Evolutionary conservation across 495 filamentous ascomycete genomes (phyloP), one percentile per base, ranked within the genome.

Genomic region (Podospora anserina): DNA sequence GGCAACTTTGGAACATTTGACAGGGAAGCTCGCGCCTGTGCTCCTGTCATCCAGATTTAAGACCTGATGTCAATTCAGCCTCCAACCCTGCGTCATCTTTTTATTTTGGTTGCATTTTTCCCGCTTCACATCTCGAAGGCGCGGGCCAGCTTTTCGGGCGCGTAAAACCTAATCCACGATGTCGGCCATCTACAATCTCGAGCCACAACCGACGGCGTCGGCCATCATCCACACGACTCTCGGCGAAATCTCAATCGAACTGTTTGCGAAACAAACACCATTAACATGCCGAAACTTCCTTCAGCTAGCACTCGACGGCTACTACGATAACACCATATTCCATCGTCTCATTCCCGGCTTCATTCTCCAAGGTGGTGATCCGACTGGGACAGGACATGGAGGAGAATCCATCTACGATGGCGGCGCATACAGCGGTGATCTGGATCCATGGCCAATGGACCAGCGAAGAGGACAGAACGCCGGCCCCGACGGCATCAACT

Each of bases 221-320:
- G 92, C 91, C 60, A 87, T 97, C 71, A 85, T 99, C 57, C 87
- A 93, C 77, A 99, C 95, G 5, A 96, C 92, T 27, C 82, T 90
- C 61, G 95, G 95, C 78, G 92, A 96, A 68, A 84, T 99, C 70
- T 85, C 89, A 34, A 86, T 99, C 83, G 89, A 96, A 71, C 89
- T 99, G 63, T 99, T 96, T 84, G 93, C 92, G 20, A 93, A 92
- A 68, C 94, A 99, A 78, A 91, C 91, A 0, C 95, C 95, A 34
- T 86, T 96, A 67, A 91, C 95, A 1, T 92, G 88, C 72, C 92
- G 94, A 66, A 97, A 97, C 80, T 99, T 99, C 82, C 88, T 99
- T 20, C 95, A 99, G 78, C 91, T 92, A 74, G 93, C 90, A 76
- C 85, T 96, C 67, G 93, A 99, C 78, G 91, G 92, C 67, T 97